Percentiles rank a stretch among this genome's conserved stretches.
Conservation (phyloP, 345 rosid genomes). For the Brassica juncea region DNA sequence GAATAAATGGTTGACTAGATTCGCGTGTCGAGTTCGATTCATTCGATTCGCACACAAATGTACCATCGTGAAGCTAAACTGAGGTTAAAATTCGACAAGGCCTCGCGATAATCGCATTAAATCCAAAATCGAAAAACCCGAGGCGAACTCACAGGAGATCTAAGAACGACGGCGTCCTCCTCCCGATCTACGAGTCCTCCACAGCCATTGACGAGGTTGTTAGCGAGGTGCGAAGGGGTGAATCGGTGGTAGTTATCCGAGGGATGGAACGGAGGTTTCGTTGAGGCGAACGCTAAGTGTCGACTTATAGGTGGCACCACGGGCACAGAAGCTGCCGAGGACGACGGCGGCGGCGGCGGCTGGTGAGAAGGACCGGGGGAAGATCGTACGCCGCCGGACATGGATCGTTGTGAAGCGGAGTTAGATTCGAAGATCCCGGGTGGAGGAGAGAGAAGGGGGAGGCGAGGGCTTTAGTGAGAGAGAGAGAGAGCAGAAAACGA, state of each 20-base stretch:
- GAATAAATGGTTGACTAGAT: neutral
- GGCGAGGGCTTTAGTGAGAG: conserved; percentile 36
- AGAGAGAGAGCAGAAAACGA: conserved; percentile 57
- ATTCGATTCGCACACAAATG: conserved; percentile 17
- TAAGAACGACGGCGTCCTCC: conserved; percentile 54
- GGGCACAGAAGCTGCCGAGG: conserved; percentile 41
- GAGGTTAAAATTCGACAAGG: no score
- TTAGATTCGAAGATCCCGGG: conserved; percentile 47
- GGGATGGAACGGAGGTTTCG: conserved; percentile 70
- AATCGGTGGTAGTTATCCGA: conserved; percentile 68
- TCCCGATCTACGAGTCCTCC: conserved; percentile 53
- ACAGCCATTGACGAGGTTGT: conserved; percentile 3
- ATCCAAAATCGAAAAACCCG: neutral
- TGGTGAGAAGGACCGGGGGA: conserved; percentile 41
- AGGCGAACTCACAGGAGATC: conserved; percentile 71
- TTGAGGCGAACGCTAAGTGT: conserved; percentile 74
- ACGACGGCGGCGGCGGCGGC: conserved; percentile 43
- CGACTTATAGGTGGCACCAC: conserved; percentile 72
- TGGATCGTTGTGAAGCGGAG: conserved; percentile 32
- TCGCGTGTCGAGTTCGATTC: neutral
- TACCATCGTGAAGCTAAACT: conserved; percentile 32
- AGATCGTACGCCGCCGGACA: conserved; percentile 62
- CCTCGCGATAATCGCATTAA: neutral
- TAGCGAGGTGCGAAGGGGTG: conserved; percentile 36
- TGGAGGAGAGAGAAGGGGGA: conserved; percentile 13